phyloP scores from a whole-genome alignment of 164 flowering plant genomes.

The Buxus sempervirens region DNA sequence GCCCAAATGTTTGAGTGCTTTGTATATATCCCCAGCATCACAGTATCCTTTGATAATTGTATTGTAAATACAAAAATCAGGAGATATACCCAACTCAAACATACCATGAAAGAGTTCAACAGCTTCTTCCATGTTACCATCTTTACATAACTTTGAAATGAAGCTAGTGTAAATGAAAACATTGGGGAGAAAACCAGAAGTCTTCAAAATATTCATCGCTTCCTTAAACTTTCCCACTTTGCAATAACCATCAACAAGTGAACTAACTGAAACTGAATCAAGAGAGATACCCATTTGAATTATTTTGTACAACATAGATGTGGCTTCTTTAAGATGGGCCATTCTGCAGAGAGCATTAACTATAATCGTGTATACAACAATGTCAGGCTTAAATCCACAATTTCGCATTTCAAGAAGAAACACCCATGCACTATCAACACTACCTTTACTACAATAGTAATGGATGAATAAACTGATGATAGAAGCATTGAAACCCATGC shows the following conservation, averaged over 20 bases:
- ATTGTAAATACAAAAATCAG: constrained; percentile 45
- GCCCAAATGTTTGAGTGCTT: constrained; percentile 33
- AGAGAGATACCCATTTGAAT: constrained; percentile 25
- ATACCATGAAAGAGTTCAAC: constrained; percentile 35
- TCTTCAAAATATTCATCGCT: constrained; percentile 29
- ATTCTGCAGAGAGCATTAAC: constrained; percentile 40
- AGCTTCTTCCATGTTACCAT: constrained; percentile 39
- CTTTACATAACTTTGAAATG: constrained; percentile 35
- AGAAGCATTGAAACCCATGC: constrained; percentile 24
- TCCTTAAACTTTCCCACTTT: constrained; percentile 28
- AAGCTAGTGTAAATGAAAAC: constrained; percentile 43
- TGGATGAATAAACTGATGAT: constrained; percentile 35
- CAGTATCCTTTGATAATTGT: constrained; percentile 47
- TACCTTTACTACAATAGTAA: constrained; percentile 33
- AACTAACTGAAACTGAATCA: constrained; percentile 37
- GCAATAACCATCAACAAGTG: constrained; percentile 44
- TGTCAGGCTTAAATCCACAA: constrained; percentile 39
- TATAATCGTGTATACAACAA: constrained; percentile 39
- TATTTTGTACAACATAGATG: constrained; percentile 39
- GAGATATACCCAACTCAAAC: constrained; percentile 30
- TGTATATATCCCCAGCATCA: constrained; percentile 19
- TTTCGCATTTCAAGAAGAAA: constrained; percentile 36
- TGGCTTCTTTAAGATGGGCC: constrained; percentile 36
- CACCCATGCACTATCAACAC: constrained; percentile 32
- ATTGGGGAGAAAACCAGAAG: constrained; percentile 28